phyloP scores from a whole-genome alignment of 257 asterid genomes.

The Pogostemon cablin region DNA sequence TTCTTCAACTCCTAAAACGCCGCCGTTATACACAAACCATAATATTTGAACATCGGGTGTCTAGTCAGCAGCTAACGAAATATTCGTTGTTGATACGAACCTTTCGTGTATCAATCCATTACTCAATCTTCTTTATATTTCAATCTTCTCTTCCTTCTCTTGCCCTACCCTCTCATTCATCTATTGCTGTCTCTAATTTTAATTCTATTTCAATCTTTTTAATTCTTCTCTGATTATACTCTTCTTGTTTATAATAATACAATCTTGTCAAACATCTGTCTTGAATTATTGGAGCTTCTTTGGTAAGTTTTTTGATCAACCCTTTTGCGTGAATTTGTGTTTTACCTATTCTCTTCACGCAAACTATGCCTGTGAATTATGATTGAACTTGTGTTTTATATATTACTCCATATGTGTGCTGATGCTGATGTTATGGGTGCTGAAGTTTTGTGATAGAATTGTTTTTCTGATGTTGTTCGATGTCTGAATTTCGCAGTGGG shows the following conservation, averaged over 20 bases:
- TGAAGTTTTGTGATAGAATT: constrained; percentile 18
- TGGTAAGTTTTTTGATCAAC: constrained; percentile 26
- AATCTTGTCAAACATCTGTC: constrained; percentile 21
- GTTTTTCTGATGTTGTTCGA: constrained; percentile 19
- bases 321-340: constrained; percentile 30
- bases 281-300: constrained; percentile 22
- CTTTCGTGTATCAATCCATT: constrained; percentile 40
- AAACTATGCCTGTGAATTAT: constrained; percentile 18
- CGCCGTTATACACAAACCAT: too few relatives aligned
- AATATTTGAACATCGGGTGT: too few relatives aligned
- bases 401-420: constrained; percentile 2
- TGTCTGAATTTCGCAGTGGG: constrained; percentile 59
- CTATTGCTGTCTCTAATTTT: neutral
- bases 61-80: neutral
- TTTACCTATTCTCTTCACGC: constrained; percentile 29
- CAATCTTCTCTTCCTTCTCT: constrained; percentile 5
- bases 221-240: constrained; percentile 3
- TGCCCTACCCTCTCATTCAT: neutral
- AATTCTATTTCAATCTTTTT: neutral
- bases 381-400: neutral
- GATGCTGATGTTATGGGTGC: neutral
- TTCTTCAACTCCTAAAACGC: too few relatives aligned
- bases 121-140: constrained; percentile 14
- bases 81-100: constrained; percentile 7
- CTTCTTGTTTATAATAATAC: constrained; percentile 20